Conservation (phyloP, 495 filamentous ascomycete genomes). For the Filosporella fistucella region DNA sequence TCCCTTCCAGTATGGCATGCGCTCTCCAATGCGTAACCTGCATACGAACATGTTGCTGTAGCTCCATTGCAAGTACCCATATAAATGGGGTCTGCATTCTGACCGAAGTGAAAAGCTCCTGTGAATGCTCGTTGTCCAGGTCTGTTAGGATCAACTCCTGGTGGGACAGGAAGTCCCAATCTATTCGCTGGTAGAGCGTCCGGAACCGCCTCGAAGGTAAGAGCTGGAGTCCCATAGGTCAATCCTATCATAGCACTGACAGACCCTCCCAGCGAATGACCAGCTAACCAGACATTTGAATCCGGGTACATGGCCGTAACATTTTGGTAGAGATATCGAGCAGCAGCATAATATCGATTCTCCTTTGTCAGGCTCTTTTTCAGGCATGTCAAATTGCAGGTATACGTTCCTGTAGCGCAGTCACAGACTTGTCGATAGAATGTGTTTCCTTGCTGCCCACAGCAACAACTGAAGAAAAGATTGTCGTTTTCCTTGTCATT, state of each 20-base stretch:
- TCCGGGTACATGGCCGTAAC: slow-evolving; percentile 85
- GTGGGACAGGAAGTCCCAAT: slow-evolving; percentile 82
- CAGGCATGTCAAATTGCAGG: slow-evolving; percentile 88
- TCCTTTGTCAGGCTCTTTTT: slow-evolving; percentile 67
- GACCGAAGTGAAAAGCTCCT: slow-evolving; percentile 88
- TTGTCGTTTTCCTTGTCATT: slow-evolving; percentile 99
- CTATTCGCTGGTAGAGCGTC: slow-evolving; percentile 84
- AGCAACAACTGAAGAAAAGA: slow-evolving; percentile 96
- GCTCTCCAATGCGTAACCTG: slow-evolving; percentile 91
- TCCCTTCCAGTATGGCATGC: slow-evolving; percentile 83
- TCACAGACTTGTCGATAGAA: slow-evolving; percentile 89
- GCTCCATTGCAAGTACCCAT: slow-evolving; percentile 92
- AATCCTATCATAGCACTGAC: slow-evolving; percentile 81
- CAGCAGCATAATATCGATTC: slow-evolving; percentile 85
- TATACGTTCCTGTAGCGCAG: slow-evolving; percentile 77
- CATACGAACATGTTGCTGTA: slow-evolving; percentile 81
- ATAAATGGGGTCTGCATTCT: slow-evolving; percentile 92
- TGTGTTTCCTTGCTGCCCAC: slow-evolving; percentile 83
- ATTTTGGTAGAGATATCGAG: slow-evolving; percentile 83
- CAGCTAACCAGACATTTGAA: slow-evolving; percentile 64
- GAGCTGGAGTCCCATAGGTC: slow-evolving; percentile 80
- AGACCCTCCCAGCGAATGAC: slow-evolving; percentile 81
- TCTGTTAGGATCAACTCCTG: slow-evolving; percentile 66
- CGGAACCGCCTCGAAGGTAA: slow-evolving; percentile 87
- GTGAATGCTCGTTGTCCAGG: slow-evolving; percentile 68